A percentile compares a stretch with the other conserved stretches of the same genome.
phyloP scores from a whole-genome alignment of 2,329 filamentous ascomycete genomes.

The Phaeoacremonium minimum region DNA sequence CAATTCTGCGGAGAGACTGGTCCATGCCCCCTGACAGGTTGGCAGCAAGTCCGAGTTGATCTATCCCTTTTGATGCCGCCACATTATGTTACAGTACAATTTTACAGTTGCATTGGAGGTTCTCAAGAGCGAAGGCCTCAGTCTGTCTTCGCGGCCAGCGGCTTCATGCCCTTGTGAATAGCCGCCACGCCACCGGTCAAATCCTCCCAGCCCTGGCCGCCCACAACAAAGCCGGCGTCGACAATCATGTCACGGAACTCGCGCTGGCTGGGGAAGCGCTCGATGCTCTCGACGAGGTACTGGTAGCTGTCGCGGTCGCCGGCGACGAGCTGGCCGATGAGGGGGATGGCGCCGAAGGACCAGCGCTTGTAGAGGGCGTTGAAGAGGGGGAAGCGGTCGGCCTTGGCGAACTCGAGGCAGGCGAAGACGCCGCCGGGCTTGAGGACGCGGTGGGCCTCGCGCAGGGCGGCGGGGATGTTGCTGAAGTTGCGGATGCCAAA shows the following conservation, averaged over 20 bases:
- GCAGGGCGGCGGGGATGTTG: constrained; percentile 77
- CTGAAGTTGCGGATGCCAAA: constrained; percentile 98
- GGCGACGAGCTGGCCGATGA: constrained; percentile 93
- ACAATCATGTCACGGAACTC: constrained; percentile 81
- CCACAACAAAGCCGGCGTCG: constrained; percentile 80
- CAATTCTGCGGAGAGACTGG: too few relatives aligned
- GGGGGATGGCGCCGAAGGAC: constrained; percentile 89
- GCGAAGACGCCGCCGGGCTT: constrained; percentile 95
- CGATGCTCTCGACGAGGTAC: constrained; percentile 97
- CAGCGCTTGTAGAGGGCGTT: constrained; percentile 89
- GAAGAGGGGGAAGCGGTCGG: constrained; percentile 69
- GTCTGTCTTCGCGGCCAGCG: constrained; percentile 26
- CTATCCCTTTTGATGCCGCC: too few relatives aligned
- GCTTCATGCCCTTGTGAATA: constrained; percentile 96
- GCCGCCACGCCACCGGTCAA: constrained; percentile 89
- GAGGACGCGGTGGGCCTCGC: constrained; percentile 81
- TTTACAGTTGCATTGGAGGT: too few relatives aligned
- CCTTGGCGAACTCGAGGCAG: constrained; percentile 90
- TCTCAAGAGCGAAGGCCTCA: too few relatives aligned
- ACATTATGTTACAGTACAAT: too few relatives aligned
- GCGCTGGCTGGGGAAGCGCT: constrained; percentile 81
- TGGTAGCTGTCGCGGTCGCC: constrained; percentile 95
- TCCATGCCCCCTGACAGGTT: too few relatives aligned
- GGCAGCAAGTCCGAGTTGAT: too few relatives aligned
- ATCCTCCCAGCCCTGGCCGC: constrained; percentile 81